Evolutionary conservation across 345 rosid species (phyloP).

Genomic region (Corymbia maculata): DNA sequence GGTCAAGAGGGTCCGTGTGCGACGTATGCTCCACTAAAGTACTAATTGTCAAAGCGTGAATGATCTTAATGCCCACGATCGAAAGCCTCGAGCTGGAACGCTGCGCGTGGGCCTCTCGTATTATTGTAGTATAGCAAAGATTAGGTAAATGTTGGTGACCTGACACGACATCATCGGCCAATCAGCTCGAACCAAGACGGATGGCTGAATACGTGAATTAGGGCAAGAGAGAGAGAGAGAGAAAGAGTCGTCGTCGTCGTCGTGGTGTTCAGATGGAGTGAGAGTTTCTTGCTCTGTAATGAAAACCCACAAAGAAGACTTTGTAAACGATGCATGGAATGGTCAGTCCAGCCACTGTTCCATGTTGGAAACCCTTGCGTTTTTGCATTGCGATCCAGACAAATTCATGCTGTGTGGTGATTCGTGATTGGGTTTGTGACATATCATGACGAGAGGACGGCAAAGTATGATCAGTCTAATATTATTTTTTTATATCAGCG

Average conservation of each 20-base stretch:
- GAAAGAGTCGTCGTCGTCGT: not conserved
- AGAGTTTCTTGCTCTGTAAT: not conserved
- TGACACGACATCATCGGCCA: not conserved
- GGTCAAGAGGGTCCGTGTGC: not conserved
- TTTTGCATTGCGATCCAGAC: not conserved
- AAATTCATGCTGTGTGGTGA: not conserved
- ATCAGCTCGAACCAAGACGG: not conserved
- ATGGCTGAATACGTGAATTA: not conserved
- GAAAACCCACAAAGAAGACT: not conserved
- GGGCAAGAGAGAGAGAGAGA: not conserved
- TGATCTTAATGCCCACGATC: not conserved
- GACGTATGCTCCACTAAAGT: not conserved
- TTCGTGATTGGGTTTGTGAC: not conserved
- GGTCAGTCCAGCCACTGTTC: not conserved
- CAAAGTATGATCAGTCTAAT: not conserved
- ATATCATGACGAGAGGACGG: not conserved
- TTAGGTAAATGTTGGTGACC: conserved; percentile 3
- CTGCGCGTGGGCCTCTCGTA: not conserved
- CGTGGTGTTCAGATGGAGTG: not conserved
- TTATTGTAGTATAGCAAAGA: not conserved
- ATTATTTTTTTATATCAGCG: not conserved
- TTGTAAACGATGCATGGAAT: not conserved
- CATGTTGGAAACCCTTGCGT: not conserved
- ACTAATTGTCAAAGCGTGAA: not conserved
- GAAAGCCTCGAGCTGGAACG: not conserved